Evolutionary conservation across 179 eudicot species (phyloP).

Genomic region (Spergularia azorica): DNA sequence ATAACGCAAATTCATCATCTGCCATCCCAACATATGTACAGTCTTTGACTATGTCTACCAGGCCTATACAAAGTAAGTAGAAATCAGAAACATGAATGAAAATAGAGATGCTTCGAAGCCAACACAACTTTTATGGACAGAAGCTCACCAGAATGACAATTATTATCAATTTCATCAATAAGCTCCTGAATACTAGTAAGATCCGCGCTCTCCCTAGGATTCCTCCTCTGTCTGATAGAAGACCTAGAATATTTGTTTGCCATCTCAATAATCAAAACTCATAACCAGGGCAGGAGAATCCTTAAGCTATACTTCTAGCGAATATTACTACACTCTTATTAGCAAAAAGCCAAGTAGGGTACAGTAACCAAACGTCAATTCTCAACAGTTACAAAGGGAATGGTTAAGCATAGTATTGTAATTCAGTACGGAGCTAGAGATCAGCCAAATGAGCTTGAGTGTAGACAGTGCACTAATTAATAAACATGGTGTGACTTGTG

Average conservation of each 20-base stretch:
- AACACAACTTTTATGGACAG: conserved; percentile 11
- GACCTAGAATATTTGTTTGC: conserved; percentile 45
- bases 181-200: conserved; percentile 95
- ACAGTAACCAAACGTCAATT: background rate
- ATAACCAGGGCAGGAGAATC: conserved; percentile 2
- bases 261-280: background rate
- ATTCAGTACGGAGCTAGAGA: background rate
- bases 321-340: background rate
- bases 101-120: conserved; percentile 6
- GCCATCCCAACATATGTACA: conserved; percentile 98
- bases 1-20: conserved; percentile 83
- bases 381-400: background rate
- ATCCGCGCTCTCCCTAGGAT: conserved; percentile 90
- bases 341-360: background rate
- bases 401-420: background rate
- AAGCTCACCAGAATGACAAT: conserved; percentile 68
- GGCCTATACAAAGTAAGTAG: conserved; percentile 42
- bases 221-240: conserved; percentile 81
- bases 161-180: conserved; percentile 60
- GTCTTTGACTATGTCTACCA: conserved; percentile 79
- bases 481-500: background rate
- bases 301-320: conserved; percentile 1
- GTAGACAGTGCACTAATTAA: too few relatives aligned
- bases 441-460: too few relatives aligned
- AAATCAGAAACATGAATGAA: background rate